A percentile compares a stretch with the other conserved stretches of the same genome.
These are phyloP conservation scores for Boletellus ananiceps DNA, from an alignment of 768 basidiomycete genomes.

Conservation along the genomic window DNA sequence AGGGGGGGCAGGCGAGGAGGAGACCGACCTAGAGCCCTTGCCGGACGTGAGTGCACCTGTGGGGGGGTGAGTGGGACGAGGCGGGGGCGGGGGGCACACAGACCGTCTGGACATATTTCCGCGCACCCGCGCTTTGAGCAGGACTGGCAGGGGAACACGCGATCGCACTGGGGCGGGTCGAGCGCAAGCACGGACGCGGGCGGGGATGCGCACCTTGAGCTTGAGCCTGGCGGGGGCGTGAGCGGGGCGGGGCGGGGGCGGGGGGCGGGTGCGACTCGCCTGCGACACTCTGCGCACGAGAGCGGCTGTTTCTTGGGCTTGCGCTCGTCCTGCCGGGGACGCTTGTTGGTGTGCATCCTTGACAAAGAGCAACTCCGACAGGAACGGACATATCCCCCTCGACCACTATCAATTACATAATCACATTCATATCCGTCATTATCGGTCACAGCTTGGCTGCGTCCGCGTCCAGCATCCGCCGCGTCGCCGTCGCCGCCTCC, in stretches of 20 bases:
- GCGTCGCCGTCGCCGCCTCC: conserved; percentile 76
- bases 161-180: conserved; percentile 46
- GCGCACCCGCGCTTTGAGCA: conserved; percentile 64
- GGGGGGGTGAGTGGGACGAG: not conserved
- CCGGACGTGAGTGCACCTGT: conserved; percentile 59
- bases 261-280: conserved; percentile 32
- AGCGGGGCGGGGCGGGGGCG: too few species aligned
- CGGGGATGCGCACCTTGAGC: conserved; percentile 42
- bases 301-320: conserved; percentile 41
- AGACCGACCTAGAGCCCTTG: conserved; percentile 54
- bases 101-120: conserved; percentile 58
- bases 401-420: conserved; percentile 26
- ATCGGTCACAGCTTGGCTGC: not conserved
- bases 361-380: conserved; percentile 21
- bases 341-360: conserved; percentile 34
- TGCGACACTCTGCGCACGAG: conserved; percentile 60
- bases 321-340: conserved; percentile 37
- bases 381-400: conserved; percentile 18
- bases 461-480: conserved; percentile 55
- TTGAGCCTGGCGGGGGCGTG: conserved; percentile 36
- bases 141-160: conserved; percentile 62
- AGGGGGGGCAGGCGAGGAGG: not conserved
- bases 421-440: conserved; percentile 16
- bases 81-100: not conserved
- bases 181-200: conserved; percentile 1